Evolutionary conservation across 371 early-diverging fungal species (phyloP), one percentile per base, ranked within the genome.

Genomic region (Mycotypha africana): DNA sequence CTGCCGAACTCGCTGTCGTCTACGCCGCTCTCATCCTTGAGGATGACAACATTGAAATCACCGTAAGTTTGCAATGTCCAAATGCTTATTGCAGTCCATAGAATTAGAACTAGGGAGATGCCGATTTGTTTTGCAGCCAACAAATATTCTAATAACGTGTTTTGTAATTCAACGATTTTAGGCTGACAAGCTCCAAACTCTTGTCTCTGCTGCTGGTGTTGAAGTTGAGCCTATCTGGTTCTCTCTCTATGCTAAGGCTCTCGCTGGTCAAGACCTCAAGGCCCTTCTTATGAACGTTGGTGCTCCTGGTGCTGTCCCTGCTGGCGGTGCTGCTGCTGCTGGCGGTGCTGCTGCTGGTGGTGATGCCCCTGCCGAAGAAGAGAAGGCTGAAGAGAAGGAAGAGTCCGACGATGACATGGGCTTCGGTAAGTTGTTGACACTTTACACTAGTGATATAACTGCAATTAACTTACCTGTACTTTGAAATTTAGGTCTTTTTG

Each of bases 1-100:
- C 74, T 53, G 71, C 84, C 72, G 95, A 95, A 82, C 84, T 85
- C 65, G 97, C 97, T 73, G 81, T 91, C 76, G 88, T 85, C 58
- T 96, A 95, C 88, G 95, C 98, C 56, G 86, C 98, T 49, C 90
- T 97, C 71, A 95, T 96, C 87, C 94, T 97, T 70, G 84, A 91
- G 76, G 98, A 97, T 76, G 97, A 93, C 74, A 82, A 87, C 65
- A 77, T 93, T 74, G 97, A 91, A 60, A 89, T 97, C 86, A 89
- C 95, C 56, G 95, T 93, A 84, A 76, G 89, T 28, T 28, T 28
- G 28, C 11, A 28, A 11, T 5, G 11, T 28, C 11, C 11, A 28
- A 11, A 28, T 28, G 11, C 11, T 20, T 33, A 19, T 14, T 16
- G 17, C 26, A 36, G 37, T 26, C 32, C 42, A 28, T 4, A 36